phyloP scores from a whole-genome alignment of 805 yeast species.

The Yarrowia sp. region DNA sequence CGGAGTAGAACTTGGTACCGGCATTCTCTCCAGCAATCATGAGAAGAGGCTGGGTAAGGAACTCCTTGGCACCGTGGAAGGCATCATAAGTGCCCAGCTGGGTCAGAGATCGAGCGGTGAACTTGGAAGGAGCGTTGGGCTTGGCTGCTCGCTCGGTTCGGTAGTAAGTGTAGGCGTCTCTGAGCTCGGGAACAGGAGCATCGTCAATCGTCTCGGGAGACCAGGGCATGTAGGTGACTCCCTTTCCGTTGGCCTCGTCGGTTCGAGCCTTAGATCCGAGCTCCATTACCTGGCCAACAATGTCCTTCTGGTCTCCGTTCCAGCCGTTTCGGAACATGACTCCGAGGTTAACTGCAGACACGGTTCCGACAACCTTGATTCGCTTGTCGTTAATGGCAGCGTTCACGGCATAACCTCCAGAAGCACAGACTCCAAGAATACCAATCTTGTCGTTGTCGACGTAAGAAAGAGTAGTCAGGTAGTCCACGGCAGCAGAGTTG shows the following conservation, averaged over 20 bases:
- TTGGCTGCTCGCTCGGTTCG: too few species aligned
- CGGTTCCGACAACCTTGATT: constrained; percentile 27
- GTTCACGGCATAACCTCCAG: constrained; percentile 27
- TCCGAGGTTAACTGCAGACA: constrained; percentile 26
- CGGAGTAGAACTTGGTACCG: not conserved
- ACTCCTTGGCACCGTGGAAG: not conserved
- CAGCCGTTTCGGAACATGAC: constrained; percentile 20
- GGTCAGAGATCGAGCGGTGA: not conserved
- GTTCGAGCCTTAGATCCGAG: not conserved
- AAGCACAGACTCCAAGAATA: constrained; percentile 28
- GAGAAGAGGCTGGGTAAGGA: constrained; percentile 28
- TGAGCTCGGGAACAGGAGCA: not conserved
- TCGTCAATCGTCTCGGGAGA: not conserved
- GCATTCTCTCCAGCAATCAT: constrained; percentile 24
- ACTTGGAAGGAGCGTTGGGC: too few species aligned
- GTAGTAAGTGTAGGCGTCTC: constrained; percentile 27
- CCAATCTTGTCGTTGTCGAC: constrained; percentile 26
- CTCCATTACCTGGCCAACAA: not conserved
- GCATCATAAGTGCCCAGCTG: constrained; percentile 24
- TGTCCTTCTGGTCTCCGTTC: not conserved
- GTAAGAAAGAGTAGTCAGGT: constrained; percentile 22
- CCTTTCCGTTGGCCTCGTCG: not conserved
- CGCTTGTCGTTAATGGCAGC: constrained; percentile 28
- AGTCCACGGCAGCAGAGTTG: constrained; percentile 24
- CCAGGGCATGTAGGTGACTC: not conserved